phyloP scores from a whole-genome alignment of 306 rosid species.

The Oxytropis ochrocephala region DNA sequence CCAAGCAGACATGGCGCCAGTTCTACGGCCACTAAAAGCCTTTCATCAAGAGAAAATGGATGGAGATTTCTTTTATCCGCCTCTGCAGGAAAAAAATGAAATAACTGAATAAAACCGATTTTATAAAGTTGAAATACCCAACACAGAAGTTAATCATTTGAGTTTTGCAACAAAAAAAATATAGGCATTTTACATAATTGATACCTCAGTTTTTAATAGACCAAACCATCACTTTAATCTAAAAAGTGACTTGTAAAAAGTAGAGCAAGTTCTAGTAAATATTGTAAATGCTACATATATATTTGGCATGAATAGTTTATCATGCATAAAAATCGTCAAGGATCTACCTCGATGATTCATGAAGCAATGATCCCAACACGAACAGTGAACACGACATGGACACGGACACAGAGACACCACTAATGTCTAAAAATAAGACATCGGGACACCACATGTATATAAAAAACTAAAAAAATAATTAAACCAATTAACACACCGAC shows the following conservation, averaged over 20 bases:
- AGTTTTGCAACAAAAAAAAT: neutral
- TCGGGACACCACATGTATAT: too few relatives aligned
- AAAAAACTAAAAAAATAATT: too few relatives aligned
- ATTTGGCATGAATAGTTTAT: neutral
- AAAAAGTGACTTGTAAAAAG: too few relatives aligned
- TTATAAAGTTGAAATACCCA: too few relatives aligned
- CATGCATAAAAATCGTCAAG: neutral
- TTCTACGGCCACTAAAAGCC: slow-evolving; percentile 50
- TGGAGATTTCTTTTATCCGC: slow-evolving; percentile 41
- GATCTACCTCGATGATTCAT: neutral
- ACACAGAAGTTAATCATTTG: neutral
- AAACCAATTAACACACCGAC: too few relatives aligned
- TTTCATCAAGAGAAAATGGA: slow-evolving; percentile 45
- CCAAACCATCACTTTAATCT: neutral
- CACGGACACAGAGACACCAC: too few relatives aligned
- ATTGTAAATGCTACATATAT: neutral
- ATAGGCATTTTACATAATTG: neutral
- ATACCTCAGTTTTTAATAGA: neutral
- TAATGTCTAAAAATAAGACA: too few relatives aligned
- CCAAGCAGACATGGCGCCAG: slow-evolving; percentile 60
- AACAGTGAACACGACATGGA: too few relatives aligned
- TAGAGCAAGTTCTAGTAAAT: neutral
- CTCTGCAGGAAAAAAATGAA: slow-evolving; percentile 30
- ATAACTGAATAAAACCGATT: neutral
- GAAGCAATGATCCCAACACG: too few relatives aligned